phyloP scores from a whole-genome alignment of 2,329 filamentous ascomycete species.

The Sporothrix curviconia region DNA sequence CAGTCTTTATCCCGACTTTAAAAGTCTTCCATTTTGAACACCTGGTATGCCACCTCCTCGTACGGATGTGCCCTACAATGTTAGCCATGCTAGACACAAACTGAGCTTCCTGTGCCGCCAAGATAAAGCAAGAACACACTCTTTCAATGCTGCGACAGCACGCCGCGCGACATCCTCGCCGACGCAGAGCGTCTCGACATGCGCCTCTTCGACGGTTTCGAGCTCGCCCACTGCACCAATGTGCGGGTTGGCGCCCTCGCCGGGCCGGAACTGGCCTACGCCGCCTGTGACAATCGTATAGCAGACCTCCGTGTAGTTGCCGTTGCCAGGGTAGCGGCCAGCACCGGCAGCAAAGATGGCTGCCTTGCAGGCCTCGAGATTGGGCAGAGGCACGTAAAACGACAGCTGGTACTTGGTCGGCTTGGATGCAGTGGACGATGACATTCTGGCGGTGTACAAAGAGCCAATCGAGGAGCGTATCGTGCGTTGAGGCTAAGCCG shows the following conservation, averaged over 20 bases:
- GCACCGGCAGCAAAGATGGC: slow-evolving; percentile 55
- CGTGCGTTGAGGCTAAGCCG: not conserved
- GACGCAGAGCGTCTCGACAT: slow-evolving; percentile 56
- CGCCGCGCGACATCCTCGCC: slow-evolving; percentile 50
- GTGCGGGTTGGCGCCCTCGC: slow-evolving; percentile 53
- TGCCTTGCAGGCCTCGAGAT: slow-evolving; percentile 44
- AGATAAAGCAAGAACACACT: slow-evolving; percentile 40
- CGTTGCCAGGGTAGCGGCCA: slow-evolving; percentile 40
- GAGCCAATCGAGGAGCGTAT: not conserved
- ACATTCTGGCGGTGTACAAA: not conserved
- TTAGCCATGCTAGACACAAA: slow-evolving; percentile 12
- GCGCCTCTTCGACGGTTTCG: slow-evolving; percentile 53
- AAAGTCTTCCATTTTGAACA: slow-evolving; percentile 43
- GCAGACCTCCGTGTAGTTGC: slow-evolving; percentile 51
- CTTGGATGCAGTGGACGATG: not conserved
- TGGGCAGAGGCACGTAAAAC: slow-evolving; percentile 19
- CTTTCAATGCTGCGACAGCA: slow-evolving; percentile 59
- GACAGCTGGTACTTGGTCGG: slow-evolving; percentile 11
- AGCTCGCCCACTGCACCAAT: slow-evolving; percentile 48
- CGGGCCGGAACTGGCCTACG: slow-evolving; percentile 58
- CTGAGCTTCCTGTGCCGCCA: no score
- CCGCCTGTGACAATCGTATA: slow-evolving; percentile 44
- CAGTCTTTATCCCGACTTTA: slow-evolving; percentile 17
- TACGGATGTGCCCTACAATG: slow-evolving; percentile 43
- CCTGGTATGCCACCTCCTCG: slow-evolving; percentile 44